Evolutionary conservation across 179 eudicot species (phyloP).

Genomic region (Pouteria campechiana): DNA sequence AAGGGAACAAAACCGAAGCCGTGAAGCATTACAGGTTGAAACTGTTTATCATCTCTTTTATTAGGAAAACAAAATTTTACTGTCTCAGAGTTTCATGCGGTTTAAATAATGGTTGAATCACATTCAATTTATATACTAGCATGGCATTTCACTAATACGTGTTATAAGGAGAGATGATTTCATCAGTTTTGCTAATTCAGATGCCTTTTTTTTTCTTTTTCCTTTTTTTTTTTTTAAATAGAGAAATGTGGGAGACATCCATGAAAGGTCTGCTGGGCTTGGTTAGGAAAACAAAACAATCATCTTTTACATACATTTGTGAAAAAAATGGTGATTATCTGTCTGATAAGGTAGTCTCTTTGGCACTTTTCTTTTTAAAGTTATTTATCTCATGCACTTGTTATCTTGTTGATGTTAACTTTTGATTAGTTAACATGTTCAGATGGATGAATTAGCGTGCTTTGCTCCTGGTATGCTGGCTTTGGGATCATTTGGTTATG

Average conservation of each 20-base stretch:
- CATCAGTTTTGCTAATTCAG: too few relatives aligned
- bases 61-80: too few relatives aligned
- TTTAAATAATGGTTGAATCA: too few relatives aligned
- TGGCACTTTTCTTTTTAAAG: neutral
- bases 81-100: too few relatives aligned
- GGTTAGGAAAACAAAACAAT: conserved; percentile 79
- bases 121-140: too few relatives aligned
- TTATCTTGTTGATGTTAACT: neutral
- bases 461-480: conserved; percentile 99
- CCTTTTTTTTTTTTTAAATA: conserved; percentile 19
- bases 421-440: conserved; percentile 18
- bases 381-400: neutral
- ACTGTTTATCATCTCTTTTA: neutral
- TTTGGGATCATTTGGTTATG: conserved; percentile 74
- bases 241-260: conserved; percentile 99
- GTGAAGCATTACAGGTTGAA: conserved; percentile 91
- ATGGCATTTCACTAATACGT: too few relatives aligned
- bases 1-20: conserved; percentile 82
- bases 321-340: conserved; percentile 64
- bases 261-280: conserved; percentile 81
- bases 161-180: too few relatives aligned
- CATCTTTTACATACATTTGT: conserved; percentile 74
- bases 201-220: neutral
- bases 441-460: conserved; percentile 99
- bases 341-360: conserved; percentile 67